Evolutionary conservation across 768 basidiomycete species (phyloP).

Genomic region (Udeniomyces megalosporus): DNA sequence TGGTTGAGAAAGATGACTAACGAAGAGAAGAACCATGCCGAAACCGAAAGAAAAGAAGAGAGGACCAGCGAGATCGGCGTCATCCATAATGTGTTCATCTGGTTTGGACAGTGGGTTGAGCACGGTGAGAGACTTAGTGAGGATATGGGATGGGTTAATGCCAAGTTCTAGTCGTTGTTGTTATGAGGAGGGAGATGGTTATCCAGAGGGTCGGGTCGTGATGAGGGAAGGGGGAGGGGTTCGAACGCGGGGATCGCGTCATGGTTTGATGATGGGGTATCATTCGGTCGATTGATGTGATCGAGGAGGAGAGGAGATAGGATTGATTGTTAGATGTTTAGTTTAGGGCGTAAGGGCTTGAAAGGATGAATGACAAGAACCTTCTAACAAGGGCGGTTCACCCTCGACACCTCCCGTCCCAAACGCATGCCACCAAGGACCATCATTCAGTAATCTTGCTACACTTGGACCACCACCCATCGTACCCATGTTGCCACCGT

Average conservation of each 20-base stretch:
- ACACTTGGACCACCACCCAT: slow-evolving; percentile 2
- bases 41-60: slow-evolving; percentile 91
- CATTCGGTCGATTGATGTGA: too few relatives aligned
- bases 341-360: neutral
- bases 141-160: slow-evolving; percentile 93
- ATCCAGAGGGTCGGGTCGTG: too few relatives aligned
- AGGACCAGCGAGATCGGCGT: slow-evolving; percentile 92
- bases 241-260: too few relatives aligned
- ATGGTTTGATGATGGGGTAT: too few relatives aligned
- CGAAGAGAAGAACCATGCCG: slow-evolving; percentile 77
- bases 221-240: too few relatives aligned
- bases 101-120: slow-evolving; percentile 74
- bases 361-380: slow-evolving; percentile 32
- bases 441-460: slow-evolving; percentile 28
- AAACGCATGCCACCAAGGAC: slow-evolving; percentile 90
- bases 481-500: slow-evolving; percentile 9
- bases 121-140: slow-evolving; percentile 82
- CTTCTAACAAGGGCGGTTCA: slow-evolving; percentile 87
- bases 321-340: too few relatives aligned
- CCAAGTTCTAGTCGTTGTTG: slow-evolving; percentile 92
- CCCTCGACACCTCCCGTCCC: slow-evolving; percentile 90
- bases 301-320: too few relatives aligned
- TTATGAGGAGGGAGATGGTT: too few relatives aligned
- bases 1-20: slow-evolving; percentile 37
- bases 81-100: slow-evolving; percentile 93